Base-by-base conservation (phyloP, 192 early-diverging fungal genomes). In the Rhizophagus sp. region DNA sequence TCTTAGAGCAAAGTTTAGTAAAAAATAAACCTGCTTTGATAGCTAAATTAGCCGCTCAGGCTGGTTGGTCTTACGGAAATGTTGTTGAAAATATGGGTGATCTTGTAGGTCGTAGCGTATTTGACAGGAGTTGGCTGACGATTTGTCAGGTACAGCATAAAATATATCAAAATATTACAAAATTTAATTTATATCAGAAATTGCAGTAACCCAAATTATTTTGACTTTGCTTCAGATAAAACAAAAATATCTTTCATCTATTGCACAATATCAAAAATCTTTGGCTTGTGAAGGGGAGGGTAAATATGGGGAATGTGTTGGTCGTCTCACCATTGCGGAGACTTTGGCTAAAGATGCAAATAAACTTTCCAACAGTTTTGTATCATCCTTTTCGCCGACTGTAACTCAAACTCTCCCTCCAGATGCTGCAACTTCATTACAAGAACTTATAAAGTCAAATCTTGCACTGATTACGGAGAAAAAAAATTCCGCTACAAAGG, bases 11-110 rank as follows among this genome's bases (percentile, higher is more conserved):
- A 83, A 90, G 93, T 30, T 81, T 96, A 15, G 76, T 92, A 8
- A 95, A 94, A 85, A 99, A 98, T 83, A 93, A 92, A 83, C 93
- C 94, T 25, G 88, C 88, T 13, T 86, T 97, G n/a, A 90, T 97
- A 57, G 91, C 97, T 39, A 98, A 99, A 80, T 86, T 99, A 41
- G 95, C 96, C 0, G 91, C 91, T 78, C 94, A 95, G 80, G 89
- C 91, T 11, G 90, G 91, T 2, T 92, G 90, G 84, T 86, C 88
- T 62, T 99, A 99, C 81, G 86, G 87, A 10, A 91, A 82, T 62
- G 89, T 94, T 12, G 88, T 91, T 30, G 97, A 99, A 79, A 91
- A 85, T 62, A 82, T 96, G 57, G 83, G 82, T 22, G 91, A 91
- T 44, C 92, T 91, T 34, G 76, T 90, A 7, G 84, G 92, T 27